Percentiles rank a stretch among this genome's conserved stretches.
These are phyloP conservation scores for Phytophthora syringae DNA, from an alignment of 352 stramenopile genomes.

Conservation along the genomic window DNA sequence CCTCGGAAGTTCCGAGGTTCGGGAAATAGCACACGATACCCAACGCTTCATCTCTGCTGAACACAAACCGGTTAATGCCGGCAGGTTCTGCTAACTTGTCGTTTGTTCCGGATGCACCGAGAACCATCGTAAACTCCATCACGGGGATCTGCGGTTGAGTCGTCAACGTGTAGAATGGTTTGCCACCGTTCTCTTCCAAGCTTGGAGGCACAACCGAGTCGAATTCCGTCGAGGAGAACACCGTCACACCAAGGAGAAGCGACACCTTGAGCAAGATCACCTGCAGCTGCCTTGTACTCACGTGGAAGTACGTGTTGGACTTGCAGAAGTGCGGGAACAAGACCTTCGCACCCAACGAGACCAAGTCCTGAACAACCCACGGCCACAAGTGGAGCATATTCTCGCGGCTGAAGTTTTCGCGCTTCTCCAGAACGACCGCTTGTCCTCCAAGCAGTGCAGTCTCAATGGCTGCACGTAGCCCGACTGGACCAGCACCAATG, in stretches of 20 bases:
- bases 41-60: conserved; percentile 68
- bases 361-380: conserved; percentile 79
- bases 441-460: conserved; percentile 65
- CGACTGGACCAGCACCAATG: conserved; percentile 70
- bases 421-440: conserved; percentile 79
- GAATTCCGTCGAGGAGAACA: conserved; percentile 61
- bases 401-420: conserved; percentile 72
- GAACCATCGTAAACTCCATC: conserved; percentile 70
- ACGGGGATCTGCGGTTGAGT: conserved; percentile 72
- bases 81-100: conserved; percentile 60
- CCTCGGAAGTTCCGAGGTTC: conserved; percentile 64
- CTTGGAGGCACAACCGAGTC: conserved; percentile 48
- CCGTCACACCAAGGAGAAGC: conserved; percentile 66
- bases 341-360: conserved; percentile 72
- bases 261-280: conserved; percentile 82
- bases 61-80: conserved; percentile 74
- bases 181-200: conserved; percentile 53
- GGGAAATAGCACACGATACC: conserved; percentile 83
- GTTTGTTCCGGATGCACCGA: conserved; percentile 64
- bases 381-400: conserved; percentile 85
- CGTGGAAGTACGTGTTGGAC: conserved; percentile 76
- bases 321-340: conserved; percentile 78
- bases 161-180: conserved; percentile 62
- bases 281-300: conserved; percentile 80
- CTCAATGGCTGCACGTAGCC: conserved; percentile 75